Percentiles rank a stretch among this genome's conserved stretches.
Conservation (phyloP, 2,329 filamentous ascomycete genomes). For the Lojkania enalia region DNA sequence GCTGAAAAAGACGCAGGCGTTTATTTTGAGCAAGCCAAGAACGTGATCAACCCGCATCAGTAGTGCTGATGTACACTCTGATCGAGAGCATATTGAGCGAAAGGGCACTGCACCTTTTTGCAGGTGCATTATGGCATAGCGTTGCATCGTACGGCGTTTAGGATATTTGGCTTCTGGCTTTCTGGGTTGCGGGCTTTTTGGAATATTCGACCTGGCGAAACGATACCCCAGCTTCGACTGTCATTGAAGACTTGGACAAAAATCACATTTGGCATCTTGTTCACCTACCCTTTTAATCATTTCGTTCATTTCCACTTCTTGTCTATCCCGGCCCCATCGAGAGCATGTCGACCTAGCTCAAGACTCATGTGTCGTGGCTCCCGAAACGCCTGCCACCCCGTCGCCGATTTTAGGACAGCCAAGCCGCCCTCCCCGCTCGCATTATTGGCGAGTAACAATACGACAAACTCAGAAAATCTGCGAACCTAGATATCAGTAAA, state of each 20-base stretch:
- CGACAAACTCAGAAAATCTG: too few relatives aligned
- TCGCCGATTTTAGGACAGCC: too few relatives aligned
- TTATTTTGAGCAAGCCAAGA: slow-evolving; percentile 32
- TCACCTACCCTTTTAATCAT: neutral
- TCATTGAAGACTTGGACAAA: slow-evolving; percentile 18
- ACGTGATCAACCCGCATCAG: slow-evolving; percentile 23
- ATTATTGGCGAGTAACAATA: too few relatives aligned
- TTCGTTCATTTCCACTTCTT: neutral
- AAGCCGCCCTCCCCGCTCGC: too few relatives aligned
- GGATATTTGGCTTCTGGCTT: neutral
- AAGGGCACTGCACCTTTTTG: neutral
- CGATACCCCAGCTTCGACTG: slow-evolving; percentile 46
- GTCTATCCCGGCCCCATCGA: neutral
- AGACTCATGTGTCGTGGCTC: neutral
- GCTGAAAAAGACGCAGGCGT: slow-evolving; percentile 33
- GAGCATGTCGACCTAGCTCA: neutral
- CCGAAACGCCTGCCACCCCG: too few relatives aligned
- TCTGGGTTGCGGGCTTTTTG: slow-evolving; percentile 29
- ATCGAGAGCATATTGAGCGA: neutral
- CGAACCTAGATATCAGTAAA: too few relatives aligned
- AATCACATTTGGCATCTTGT: neutral
- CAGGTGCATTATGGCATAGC: slow-evolving; percentile 12
- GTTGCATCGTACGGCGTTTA: slow-evolving; percentile 7
- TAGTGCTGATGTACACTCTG: neutral
- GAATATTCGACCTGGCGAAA: slow-evolving; percentile 55